phyloP scores from a whole-genome alignment of 352 stramenopile species.

The Phytophthora uliginosa region DNA sequence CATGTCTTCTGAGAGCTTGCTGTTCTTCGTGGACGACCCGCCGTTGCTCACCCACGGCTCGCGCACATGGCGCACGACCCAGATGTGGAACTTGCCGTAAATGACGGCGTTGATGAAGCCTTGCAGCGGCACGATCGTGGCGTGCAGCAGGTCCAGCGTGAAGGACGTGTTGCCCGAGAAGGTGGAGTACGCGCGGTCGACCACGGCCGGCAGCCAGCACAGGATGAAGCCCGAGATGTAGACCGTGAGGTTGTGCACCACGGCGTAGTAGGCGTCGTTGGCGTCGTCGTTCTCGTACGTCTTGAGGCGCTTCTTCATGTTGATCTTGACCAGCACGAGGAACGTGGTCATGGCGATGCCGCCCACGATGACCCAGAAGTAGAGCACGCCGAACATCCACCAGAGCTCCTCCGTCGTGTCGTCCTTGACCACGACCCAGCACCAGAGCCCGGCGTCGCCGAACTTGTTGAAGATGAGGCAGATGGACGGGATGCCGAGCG shows the following conservation, averaged over 20 bases:
- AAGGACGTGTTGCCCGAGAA: conserved; percentile 71
- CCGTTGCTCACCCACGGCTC: conserved; percentile 43
- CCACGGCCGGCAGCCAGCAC: conserved; percentile 80
- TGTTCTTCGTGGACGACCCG: conserved; percentile 46
- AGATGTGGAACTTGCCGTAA: conserved; percentile 89
- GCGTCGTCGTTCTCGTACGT: conserved; percentile 84
- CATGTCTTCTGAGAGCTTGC: conserved; percentile 57
- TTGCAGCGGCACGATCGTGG: conserved; percentile 83
- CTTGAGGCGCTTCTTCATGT: conserved; percentile 79
- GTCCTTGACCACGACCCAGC: conserved; percentile 72
- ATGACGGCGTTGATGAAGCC: conserved; percentile 90
- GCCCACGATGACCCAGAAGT: conserved; percentile 80
- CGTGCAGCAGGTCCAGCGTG: conserved; percentile 74
- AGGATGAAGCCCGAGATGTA: conserved; percentile 87
- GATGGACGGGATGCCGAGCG: conserved; percentile 60
- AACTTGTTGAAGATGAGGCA: conserved; percentile 71
- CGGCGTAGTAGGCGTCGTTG: conserved; percentile 79
- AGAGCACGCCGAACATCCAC: conserved; percentile 81
- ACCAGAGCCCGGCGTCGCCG: conserved; percentile 80
- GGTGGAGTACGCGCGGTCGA: conserved; percentile 70
- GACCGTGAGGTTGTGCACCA: conserved; percentile 87
- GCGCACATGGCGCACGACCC: conserved; percentile 73
- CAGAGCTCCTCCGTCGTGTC: conserved; percentile 62
- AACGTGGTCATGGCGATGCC: conserved; percentile 65
- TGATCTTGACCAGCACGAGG: conserved; percentile 82